Base-by-base conservation (phyloP, 164 flowering plant genomes). In the Buxus sempervirens region DNA sequence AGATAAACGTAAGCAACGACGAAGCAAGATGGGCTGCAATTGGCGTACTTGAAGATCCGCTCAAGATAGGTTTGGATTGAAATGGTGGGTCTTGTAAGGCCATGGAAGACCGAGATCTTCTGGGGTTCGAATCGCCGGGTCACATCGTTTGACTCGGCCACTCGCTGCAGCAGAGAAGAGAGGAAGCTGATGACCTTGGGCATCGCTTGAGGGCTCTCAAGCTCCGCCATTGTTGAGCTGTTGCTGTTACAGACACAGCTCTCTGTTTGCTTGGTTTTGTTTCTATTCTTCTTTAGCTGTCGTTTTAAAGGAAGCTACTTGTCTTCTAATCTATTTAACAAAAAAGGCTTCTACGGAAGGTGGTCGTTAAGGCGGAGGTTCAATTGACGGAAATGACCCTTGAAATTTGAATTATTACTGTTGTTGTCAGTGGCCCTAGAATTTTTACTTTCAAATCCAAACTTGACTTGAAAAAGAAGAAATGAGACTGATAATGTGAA, bases 1-100 rank as follows among this genome's bases (percentile, higher is more conserved):
- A 88, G 80, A 65, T 91, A 90, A 26, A 87, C 75, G 54, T 85
- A 84, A 1, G 90, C 93, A 3, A 82, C 76, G 27, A 85, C 76
- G 62, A 78, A 85, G 69, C 95, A 88, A 48, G 88, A 88, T 4
- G 88, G 76, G 74, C 91, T 85, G 77, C 95, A 89, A 48, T 75
- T 75, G 0, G 86, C 79, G 69, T 91, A 91, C 79, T 78, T 85
- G 78, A 80, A 86, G 66, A 88, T 86, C 73, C 96, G 81, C 63
- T 82, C 87, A 2, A 90, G 54, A 57, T 88, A 88, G 61, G 78
- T 78, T 36, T 75, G 70, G 20, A 91, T 73, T 67, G 84, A 78
- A 57, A 89, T 71, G 24, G 76, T 68, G 24, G 95, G 97, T 25
- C 82, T 69, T 27, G 72, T 76, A 7, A 82, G 69, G 4, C 91